Evolutionary conservation across 352 stramenopile species (phyloP).

Genomic region (Phytophthora kernoviae): DNA sequence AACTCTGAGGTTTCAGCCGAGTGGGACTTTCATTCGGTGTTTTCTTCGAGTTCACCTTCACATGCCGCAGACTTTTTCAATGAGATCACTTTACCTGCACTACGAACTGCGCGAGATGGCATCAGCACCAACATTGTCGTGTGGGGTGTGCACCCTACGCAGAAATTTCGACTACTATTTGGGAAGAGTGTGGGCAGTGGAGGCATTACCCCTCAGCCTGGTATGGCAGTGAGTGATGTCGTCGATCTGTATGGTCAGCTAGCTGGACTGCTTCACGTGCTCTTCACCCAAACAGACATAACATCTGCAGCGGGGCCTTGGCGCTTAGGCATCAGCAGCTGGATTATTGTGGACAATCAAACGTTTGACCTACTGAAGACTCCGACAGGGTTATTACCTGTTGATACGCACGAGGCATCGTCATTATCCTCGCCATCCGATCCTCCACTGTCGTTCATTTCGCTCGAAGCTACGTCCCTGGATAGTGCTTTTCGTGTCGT

Average conservation of each 20-base stretch:
- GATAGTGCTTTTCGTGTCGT: slow-evolving; percentile 53
- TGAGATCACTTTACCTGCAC: slow-evolving; percentile 55
- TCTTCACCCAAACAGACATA: slow-evolving; percentile 42
- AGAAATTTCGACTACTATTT: slow-evolving; percentile 77
- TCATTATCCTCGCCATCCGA: slow-evolving; percentile 1
- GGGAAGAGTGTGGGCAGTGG: slow-evolving; percentile 49
- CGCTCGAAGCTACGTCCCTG: slow-evolving; percentile 53
- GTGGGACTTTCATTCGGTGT: slow-evolving; percentile 70
- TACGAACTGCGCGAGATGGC: slow-evolving; percentile 47
- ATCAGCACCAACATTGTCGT: slow-evolving; percentile 73
- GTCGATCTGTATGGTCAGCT: slow-evolving; percentile 67
- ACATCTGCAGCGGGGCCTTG: slow-evolving; percentile 24
- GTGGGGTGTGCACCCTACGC: slow-evolving; percentile 68
- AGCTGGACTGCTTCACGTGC: slow-evolving; percentile 50
- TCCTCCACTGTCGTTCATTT: slow-evolving; percentile 49
- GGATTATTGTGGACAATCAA: slow-evolving; percentile 74
- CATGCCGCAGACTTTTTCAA: slow-evolving; percentile 58
- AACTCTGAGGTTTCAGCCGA: slow-evolving; percentile 27
- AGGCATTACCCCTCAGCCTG: slow-evolving; percentile 14
- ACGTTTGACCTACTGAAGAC: slow-evolving; percentile 57
- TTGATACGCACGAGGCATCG: background rate
- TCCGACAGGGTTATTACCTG: background rate
- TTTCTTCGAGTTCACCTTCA: slow-evolving; percentile 45
- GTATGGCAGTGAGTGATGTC: slow-evolving; percentile 38
- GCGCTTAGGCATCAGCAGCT: slow-evolving; percentile 68